Conservation (phyloP, 768 basidiomycete species). For the Myochromella boudieri region DNA sequence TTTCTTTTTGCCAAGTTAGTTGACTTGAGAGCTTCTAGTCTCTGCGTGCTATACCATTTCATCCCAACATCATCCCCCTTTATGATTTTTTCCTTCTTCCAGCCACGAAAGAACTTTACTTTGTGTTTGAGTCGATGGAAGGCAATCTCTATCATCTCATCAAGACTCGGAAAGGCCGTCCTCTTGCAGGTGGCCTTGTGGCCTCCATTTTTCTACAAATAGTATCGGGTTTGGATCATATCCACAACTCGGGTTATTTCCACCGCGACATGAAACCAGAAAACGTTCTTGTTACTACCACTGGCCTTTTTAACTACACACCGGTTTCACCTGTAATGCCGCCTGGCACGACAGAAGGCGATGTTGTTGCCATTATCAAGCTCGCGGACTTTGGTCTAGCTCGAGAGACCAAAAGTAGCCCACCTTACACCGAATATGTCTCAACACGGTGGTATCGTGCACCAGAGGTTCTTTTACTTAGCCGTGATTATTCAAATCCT, state of each 20-base stretch:
- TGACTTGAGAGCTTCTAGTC: constrained; percentile 55
- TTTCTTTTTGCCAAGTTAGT: constrained; percentile 11
- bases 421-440: constrained; percentile 98
- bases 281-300: constrained; percentile 97
- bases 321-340: constrained; percentile 70
- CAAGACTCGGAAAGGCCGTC: constrained; percentile 91
- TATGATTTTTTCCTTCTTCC: constrained; percentile 99
- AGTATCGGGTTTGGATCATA: constrained; percentile 86
- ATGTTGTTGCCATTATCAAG: constrained; percentile 96
- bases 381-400: constrained; percentile 98
- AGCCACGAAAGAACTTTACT: constrained; percentile 93
- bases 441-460: constrained; percentile 99
- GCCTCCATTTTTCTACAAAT: constrained; percentile 95
- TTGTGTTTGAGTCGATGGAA: constrained; percentile 99
- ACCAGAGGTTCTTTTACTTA: constrained; percentile 91
- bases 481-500: constrained; percentile 91
- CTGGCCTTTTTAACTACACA: constrained; percentile 90
- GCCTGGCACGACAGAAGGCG: constrained; percentile 69
- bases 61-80: constrained; percentile 96
- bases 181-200: constrained; percentile 95
- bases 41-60: constrained; percentile 88
- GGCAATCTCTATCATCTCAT: constrained; percentile 99
- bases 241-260: constrained; percentile 92
- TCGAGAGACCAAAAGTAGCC: constrained; percentile 79
- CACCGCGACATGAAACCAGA: constrained; percentile 99